Conservation (phyloP, 2,329 filamentous ascomycete genomes). For the Pyrenochaeta sp. region DNA sequence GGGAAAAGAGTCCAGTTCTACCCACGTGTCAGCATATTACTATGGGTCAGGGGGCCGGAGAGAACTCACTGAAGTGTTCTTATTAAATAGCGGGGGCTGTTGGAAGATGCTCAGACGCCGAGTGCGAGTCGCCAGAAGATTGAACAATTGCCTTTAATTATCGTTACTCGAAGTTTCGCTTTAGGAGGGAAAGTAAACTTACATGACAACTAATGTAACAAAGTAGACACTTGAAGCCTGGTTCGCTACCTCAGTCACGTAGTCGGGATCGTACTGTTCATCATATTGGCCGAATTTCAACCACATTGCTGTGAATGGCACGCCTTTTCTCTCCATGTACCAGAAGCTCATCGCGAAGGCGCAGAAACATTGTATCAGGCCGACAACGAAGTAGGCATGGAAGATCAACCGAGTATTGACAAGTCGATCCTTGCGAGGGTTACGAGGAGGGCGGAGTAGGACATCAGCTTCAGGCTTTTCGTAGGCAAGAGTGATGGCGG, state of each 20-base stretch:
- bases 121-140: slow-evolving; percentile 72
- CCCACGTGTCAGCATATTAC: neutral
- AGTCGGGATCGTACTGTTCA: slow-evolving; percentile 30
- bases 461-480: slow-evolving; percentile 80
- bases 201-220: slow-evolving; percentile 80
- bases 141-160: slow-evolving; percentile 72
- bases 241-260: slow-evolving; percentile 60
- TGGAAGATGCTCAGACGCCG: slow-evolving; percentile 69
- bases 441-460: slow-evolving; percentile 71
- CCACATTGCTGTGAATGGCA: slow-evolving; percentile 72
- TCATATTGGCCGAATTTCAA: slow-evolving; percentile 56
- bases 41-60: neutral
- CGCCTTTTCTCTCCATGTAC: slow-evolving; percentile 58
- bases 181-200: slow-evolving; percentile 34
- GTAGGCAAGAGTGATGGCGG: slow-evolving; percentile 73
- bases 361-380: slow-evolving; percentile 57
- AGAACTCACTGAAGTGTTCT: slow-evolving; percentile 55
- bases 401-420: slow-evolving; percentile 77
- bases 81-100: slow-evolving; percentile 72
- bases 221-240: slow-evolving; percentile 79
- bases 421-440: slow-evolving; percentile 72
- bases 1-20: slow-evolving; percentile 75
- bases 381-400: slow-evolving; percentile 76
- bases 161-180: slow-evolving; percentile 9
- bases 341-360: slow-evolving; percentile 57